Conservation (phyloP, 2,329 filamentous ascomycete genomes). For the Cladosporium colombiae region DNA sequence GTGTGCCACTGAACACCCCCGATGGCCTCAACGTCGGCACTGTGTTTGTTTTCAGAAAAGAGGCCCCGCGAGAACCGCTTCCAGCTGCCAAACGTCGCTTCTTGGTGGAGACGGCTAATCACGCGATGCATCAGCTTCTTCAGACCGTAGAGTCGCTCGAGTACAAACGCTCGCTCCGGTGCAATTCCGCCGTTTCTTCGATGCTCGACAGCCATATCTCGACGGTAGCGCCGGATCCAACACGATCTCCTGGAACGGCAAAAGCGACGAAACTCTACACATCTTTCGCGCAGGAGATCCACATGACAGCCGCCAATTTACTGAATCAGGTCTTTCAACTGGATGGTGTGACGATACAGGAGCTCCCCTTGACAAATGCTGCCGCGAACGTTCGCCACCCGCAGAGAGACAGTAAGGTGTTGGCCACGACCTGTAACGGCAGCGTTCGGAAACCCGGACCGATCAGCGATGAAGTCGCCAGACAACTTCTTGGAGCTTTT, state of each 20-base stretch:
- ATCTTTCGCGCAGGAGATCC: neutral
- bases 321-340: conserved; percentile 8
- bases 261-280: neutral
- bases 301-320: neutral
- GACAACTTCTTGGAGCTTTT: neutral
- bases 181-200: conserved; percentile 14
- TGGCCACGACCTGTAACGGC: neutral
- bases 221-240: neutral
- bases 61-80: neutral
- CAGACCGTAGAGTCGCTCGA: conserved; percentile 19
- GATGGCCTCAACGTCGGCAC: conserved; percentile 53
- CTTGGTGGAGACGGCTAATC: conserved; percentile 1
- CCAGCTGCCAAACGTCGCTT: neutral
- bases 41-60: conserved; percentile 16
- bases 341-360: conserved; percentile 13
- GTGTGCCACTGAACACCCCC: conserved; percentile 60
- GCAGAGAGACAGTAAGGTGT: neutral
- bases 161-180: conserved; percentile 7
- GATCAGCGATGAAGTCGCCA: neutral
- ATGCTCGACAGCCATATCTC: conserved; percentile 2
- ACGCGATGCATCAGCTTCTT: conserved; percentile 15
- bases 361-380: neutral
- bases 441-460: neutral
- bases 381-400: neutral
- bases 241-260: neutral